Evolutionary conservation across 768 basidiomycete species (phyloP), one percentile per base, ranked within the genome.

Genomic region (Mycena olivaceomarginata): DNA sequence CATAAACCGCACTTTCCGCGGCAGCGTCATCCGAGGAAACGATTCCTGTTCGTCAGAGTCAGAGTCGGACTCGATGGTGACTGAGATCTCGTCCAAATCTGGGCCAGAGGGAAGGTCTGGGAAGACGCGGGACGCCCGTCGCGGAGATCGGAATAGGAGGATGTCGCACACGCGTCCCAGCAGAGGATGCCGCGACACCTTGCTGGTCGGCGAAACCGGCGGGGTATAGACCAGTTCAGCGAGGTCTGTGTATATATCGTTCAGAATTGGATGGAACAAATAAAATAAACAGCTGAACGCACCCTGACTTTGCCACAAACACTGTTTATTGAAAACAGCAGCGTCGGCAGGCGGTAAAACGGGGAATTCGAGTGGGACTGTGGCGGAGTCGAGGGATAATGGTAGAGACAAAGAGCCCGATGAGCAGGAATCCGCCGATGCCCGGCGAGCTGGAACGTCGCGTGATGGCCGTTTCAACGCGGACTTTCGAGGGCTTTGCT

Each of bases 1-100:
- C 5, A 40, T 20, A 20, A 71, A 71, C 2, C 60, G 70, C 37
- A 71, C 70, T 12, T 48, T 71, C 5, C 69, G 59, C 9, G 51
- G 53, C 31, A 31, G 59, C 9, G 57, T 22, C 41, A 31, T 25
- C 0, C 22, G n/a, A 2, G 68, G 2, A n/a, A n/a, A 16, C 15
- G 18, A 1, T 7, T 2, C 4, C 1, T 41, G 41, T 2, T 69
- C 68, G 31, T 59, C 68, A 4, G 56, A 45, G 2, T 69, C 56
- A 5, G 31, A 3, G 31, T 70, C 57, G 5, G 69, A 70, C 18
- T 70, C 57, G 57, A 70, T 13, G 25, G 69, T 37, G 6, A 60
- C 4, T 5, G 57, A 51, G 20, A 62, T 18, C 70, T 71, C 70
- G 45, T 62, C 69, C 59, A 25, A 48, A 5, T 70, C 69, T 13